A percentile compares a stretch with the other conserved stretches of the same genome.
These are phyloP conservation scores for Sclerotinia minor DNA, from an alignment of 2,329 filamentous ascomycete species.

Conservation along the genomic window DNA sequence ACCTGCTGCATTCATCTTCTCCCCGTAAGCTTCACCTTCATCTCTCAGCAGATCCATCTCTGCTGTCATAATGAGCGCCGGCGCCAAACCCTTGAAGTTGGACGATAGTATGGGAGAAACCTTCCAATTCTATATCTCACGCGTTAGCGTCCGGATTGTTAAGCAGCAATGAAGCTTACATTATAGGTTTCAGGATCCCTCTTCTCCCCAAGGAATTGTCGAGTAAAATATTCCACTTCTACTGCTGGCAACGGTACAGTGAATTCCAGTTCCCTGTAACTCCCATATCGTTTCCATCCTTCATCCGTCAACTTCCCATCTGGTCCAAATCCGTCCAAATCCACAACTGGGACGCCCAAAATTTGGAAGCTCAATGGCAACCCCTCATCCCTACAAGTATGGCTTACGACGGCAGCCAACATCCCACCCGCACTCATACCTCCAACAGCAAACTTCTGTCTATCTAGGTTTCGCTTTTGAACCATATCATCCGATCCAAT, in stretches of 20 bases:
- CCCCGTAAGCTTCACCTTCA: slow-evolving; percentile 39
- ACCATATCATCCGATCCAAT: slow-evolving; percentile 30
- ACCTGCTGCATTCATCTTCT: slow-evolving; percentile 31
- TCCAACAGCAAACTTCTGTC: slow-evolving; percentile 30
- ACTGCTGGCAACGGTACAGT: slow-evolving; percentile 28
- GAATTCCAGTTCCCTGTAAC: slow-evolving; percentile 30
- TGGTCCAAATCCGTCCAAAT: slow-evolving; percentile 27
- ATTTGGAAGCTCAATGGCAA: slow-evolving; percentile 33
- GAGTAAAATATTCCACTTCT: slow-evolving; percentile 31
- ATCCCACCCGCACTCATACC: slow-evolving; percentile 32
- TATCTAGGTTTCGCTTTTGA: slow-evolving; percentile 32
- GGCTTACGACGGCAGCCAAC: slow-evolving; percentile 30
- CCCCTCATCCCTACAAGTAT: slow-evolving; percentile 28
- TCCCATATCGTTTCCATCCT: slow-evolving; percentile 27
- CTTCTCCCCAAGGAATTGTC: slow-evolving; percentile 28
- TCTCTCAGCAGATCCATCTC: slow-evolving; percentile 44
- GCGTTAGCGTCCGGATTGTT: not conserved
- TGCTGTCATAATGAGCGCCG: slow-evolving; percentile 42
- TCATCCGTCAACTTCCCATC: slow-evolving; percentile 19
- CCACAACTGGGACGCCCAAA: slow-evolving; percentile 29
- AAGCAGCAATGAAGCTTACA: not conserved
- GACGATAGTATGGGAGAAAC: slow-evolving; percentile 38
- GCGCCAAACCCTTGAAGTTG: slow-evolving; percentile 37
- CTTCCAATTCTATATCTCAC: slow-evolving; percentile 20
- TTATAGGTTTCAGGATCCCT: slow-evolving; percentile 18